Base-by-base conservation (phyloP, 805 yeast species). In the Teunomyces stri region DNA sequence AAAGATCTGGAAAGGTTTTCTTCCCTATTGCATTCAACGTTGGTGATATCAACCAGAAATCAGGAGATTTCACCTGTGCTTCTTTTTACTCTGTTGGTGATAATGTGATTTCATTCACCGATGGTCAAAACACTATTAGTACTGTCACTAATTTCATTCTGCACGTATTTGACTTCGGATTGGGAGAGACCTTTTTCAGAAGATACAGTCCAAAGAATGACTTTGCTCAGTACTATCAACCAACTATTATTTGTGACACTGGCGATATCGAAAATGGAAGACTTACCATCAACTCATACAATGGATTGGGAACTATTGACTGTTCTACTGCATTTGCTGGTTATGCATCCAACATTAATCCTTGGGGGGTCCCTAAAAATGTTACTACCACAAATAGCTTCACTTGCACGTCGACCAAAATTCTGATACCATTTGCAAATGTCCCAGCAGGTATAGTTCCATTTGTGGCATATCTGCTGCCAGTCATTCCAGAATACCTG, bases 81-180 rank as follows among this genome's bases (percentile, higher is more conserved):
- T 3, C 30, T 5, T 15, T 27, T 6, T 54, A 48, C 44, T 33
- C 1, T 4, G 34, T 41, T 10, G 58, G 58, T 11, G 6, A 29
- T 7, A 55, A 59, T 36, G 48, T 48, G n/a, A 51, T 60, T 15
- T 41, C 57, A 4, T 59, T 52, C 42, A 30, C 27, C n/a, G 61
- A 55, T 44, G 64, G 64, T 18, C 36, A 28, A 18, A 51, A 49
- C 18, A 16, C 20, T 9, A 31, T 59, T 25, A 40, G 53, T 5
- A 38, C 47, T 27, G 39, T 51, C 13, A 12, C 10, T 6, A 29
- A 6, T 11, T 29, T 29, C 13, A 6, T n/a, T 29, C 13, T 6
- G 6, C 12, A 12, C 3, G 31, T 21, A 21, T 21, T 5, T 21
- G 22, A 21, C 22, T 21, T 3, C 4, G 22, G 22, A 5, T 6